These are phyloP conservation scores for Aspergillus sp. DNA, from an alignment of 2,329 filamentous ascomycete genomes.

Conservation along the genomic window DNA sequence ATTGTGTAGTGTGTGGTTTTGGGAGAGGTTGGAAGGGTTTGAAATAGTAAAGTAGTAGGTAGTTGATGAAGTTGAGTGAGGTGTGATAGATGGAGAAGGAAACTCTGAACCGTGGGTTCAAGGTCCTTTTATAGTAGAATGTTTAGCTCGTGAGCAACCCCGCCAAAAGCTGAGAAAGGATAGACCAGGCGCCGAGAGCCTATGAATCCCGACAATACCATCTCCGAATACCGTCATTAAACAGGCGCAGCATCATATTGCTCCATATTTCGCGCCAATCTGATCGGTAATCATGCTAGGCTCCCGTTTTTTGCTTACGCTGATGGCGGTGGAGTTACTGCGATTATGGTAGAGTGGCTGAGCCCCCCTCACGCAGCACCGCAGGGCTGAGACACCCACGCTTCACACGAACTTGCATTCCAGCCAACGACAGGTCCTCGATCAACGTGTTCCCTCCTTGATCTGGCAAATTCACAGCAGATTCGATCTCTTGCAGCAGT, in stretches of 20 bases:
- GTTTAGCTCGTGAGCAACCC: conserved; percentile 8
- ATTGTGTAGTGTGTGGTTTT: conserved; percentile 12
- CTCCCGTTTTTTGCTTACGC: conserved; percentile 6
- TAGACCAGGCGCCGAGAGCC: not conserved
- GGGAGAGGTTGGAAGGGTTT: not conserved
- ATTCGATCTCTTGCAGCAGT: not conserved
- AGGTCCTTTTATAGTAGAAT: conserved; percentile 8
- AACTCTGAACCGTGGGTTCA: not conserved
- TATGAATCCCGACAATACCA: not conserved
- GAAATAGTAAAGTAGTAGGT: not conserved
- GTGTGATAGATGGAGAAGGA: conserved; percentile 7
- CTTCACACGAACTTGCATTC: not conserved
- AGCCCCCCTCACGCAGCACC: not conserved
- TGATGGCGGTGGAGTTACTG: conserved; percentile 2
- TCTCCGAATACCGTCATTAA: conserved; percentile 4
- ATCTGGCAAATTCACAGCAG: not conserved
- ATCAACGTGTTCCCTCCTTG: not conserved
- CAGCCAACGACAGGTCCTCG: not conserved
- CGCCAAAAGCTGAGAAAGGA: conserved; percentile 9
- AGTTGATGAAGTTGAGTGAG: not conserved
- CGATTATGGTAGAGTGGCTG: conserved; percentile 1
- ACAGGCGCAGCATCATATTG: conserved; percentile 3
- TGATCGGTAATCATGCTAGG: conserved; percentile 1
- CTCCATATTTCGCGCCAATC: not conserved
- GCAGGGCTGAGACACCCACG: conserved; percentile 11